phyloP scores from a whole-genome alignment of 805 yeast genomes.

The Candida odintsovae region DNA sequence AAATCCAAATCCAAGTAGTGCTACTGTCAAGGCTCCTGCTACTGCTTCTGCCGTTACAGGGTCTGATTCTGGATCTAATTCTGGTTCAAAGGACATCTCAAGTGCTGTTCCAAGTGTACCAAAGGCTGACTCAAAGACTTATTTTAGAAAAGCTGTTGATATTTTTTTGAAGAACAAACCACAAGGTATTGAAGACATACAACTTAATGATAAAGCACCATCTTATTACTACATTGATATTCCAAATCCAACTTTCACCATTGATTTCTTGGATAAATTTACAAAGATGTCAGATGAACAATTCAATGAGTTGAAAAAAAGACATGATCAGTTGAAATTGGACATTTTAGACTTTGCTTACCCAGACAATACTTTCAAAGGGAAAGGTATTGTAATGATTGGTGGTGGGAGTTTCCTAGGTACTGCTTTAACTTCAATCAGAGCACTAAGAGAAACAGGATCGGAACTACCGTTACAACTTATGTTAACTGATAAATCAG shows the following conservation, averaged over 20 bases:
- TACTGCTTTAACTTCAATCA: conserved; percentile 33
- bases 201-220: conserved; percentile 20
- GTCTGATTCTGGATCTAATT: too few species aligned
- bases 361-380: conserved; percentile 19
- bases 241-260: conserved; percentile 23
- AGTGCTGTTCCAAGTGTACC: not conserved
- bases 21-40: not conserved
- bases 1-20: not conserved
- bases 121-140: conserved; percentile 1
- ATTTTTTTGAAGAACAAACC: conserved; percentile 20
- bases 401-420: conserved; percentile 42
- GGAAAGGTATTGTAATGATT: conserved; percentile 30
- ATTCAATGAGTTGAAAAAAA: conserved; percentile 13
- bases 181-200: conserved; percentile 12
- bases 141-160: conserved; percentile 16
- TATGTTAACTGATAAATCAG: conserved; percentile 33
- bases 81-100: too few species aligned
- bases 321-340: conserved; percentile 15
- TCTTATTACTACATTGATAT: conserved; percentile 23
- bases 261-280: conserved; percentile 17
- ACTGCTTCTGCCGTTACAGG: not conserved
- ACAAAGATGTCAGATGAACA: conserved; percentile 16
- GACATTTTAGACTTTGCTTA: conserved; percentile 14
- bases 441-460: conserved; percentile 36
- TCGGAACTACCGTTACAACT: conserved; percentile 39